Conservation (phyloP, 1,139 yeast genomes). For the Saccharomycopsis hybrid region DNA sequence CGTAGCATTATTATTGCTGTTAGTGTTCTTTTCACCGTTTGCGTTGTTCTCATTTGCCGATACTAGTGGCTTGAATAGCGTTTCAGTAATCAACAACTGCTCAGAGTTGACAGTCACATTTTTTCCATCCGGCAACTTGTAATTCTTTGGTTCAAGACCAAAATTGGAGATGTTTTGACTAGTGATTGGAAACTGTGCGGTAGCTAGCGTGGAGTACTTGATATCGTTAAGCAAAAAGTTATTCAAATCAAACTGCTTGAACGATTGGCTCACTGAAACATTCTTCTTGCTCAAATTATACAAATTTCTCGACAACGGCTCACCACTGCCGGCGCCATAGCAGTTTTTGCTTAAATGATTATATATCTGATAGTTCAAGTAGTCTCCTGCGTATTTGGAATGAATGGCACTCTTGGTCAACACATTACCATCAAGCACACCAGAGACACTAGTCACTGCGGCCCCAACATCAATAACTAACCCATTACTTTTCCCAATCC, state of each 20-base stretch:
- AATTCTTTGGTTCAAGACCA: conserved; percentile 30
- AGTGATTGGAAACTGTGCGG: conserved; percentile 34
- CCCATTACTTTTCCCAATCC: conserved; percentile 62
- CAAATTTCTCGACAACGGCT: conserved; percentile 5
- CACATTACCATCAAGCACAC: conserved; percentile 64
- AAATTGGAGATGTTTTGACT: conserved; percentile 25
- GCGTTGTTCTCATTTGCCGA: background rate
- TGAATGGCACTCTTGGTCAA: conserved; percentile 53
- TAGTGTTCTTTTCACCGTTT: conserved; percentile 23
- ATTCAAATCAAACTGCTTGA: conserved; percentile 37
- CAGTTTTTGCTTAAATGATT: conserved; percentile 22
- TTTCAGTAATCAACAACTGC: conserved; percentile 54
- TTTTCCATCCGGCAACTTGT: conserved; percentile 60
- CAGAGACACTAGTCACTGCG: conserved; percentile 55
- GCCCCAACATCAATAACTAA: conserved; percentile 67
- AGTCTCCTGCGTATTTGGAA: conserved; percentile 66
- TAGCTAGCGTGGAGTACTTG: conserved; percentile 37
- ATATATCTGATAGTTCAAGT: conserved; percentile 47
- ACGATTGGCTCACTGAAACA: conserved; percentile 35
- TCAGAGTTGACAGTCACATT: conserved; percentile 56
- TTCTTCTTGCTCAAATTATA: conserved; percentile 7
- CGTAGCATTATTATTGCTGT: too few species aligned
- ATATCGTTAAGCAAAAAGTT: conserved; percentile 42
- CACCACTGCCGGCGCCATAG: conserved; percentile 7
- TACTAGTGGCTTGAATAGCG: conserved; percentile 44